Percentiles rank a stretch among this genome's conserved stretches.
phyloP scores from a whole-genome alignment of 2,329 filamentous ascomycete species.

The Hysterium pulicare region DNA sequence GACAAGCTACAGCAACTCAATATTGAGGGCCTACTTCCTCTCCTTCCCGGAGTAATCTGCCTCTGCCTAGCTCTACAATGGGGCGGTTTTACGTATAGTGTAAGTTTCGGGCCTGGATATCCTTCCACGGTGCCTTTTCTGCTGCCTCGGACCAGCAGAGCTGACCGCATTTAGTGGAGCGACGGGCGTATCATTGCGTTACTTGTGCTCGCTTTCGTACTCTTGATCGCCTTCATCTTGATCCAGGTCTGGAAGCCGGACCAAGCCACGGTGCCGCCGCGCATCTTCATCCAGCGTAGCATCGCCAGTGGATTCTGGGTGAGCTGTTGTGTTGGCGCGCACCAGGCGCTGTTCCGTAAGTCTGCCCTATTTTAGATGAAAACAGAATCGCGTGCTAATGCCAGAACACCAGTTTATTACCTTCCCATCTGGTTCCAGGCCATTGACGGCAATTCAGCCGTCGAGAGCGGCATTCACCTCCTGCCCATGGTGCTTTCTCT shows the following conservation, averaged over 20 bases:
- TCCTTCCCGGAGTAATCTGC: background rate
- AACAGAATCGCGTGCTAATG: conserved; percentile 16
- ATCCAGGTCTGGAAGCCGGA: background rate
- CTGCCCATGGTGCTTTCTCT: conserved; percentile 27
- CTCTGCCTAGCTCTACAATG: background rate
- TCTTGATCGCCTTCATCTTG: background rate
- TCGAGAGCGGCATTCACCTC: conserved; percentile 29
- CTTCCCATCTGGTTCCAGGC: conserved; percentile 34
- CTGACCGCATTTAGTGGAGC: background rate
- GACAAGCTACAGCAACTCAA: background rate
- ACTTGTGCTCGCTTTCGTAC: background rate
- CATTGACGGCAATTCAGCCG: conserved; percentile 31
- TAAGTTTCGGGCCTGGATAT: background rate
- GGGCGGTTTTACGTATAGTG: background rate
- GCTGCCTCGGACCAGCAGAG: background rate
- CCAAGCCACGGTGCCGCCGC: conserved; percentile 10
- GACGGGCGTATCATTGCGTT: background rate
- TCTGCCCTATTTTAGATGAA: conserved; percentile 10
- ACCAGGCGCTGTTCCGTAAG: conserved; percentile 29
- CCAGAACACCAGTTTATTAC: conserved; percentile 19
- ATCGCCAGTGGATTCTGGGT: conserved; percentile 33
- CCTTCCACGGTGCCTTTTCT: background rate
- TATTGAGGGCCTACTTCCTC: background rate
- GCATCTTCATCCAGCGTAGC: conserved; percentile 27
- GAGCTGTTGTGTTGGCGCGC: conserved; percentile 24